Base-by-base conservation (phyloP, 768 basidiomycete species). In the Suillus spraguei region DNA sequence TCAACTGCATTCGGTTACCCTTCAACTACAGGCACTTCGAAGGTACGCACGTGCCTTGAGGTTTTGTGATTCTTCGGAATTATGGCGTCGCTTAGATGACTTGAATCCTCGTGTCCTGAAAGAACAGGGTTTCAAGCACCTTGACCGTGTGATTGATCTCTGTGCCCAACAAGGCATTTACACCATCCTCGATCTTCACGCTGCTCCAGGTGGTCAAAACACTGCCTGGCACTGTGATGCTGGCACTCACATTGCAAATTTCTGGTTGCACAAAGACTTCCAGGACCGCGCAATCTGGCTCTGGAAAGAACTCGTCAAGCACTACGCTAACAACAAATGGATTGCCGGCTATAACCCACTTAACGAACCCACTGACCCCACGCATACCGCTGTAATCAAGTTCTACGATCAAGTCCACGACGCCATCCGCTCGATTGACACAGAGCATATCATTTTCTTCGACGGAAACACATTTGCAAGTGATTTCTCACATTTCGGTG, bases 241-340 rank as follows among this genome's bases (percentile, higher is more conserved):
- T 20, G 89, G 88, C 17, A 82, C 83, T 11, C 88, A 89, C 71
- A 82, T 88, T 39, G 86, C 88, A 58, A 85, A 85, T 71, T 88
- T 93, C 80, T 94, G 90, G 90, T 83, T 83, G 59, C 89, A 94
- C 81, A 92, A 87, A 67, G 91, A 94, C 72, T 90, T 92, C 81
- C 92, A 93, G 72, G 90, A 94, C 74, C 86, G 92, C 2, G 75
- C 82, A 11, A 73, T 93, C 60, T 88, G 88, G 86, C 83, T 95
- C 44, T 94, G 93, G 92, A 82, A 81, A 42, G 79, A 91, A 69
- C 80, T 94, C 39, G 90, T 92, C 1, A 80, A 79, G 69, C 90
- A 91, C 72, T 93, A 94, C 81, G 87, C 82, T 66, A 82, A 79
- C 63, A 91, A 94, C 74, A 81, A 85, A 64, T 93, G 92, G 92